Evolutionary conservation across 768 basidiomycete species (phyloP).

Genomic region (Neoboletus brunneissimus): DNA sequence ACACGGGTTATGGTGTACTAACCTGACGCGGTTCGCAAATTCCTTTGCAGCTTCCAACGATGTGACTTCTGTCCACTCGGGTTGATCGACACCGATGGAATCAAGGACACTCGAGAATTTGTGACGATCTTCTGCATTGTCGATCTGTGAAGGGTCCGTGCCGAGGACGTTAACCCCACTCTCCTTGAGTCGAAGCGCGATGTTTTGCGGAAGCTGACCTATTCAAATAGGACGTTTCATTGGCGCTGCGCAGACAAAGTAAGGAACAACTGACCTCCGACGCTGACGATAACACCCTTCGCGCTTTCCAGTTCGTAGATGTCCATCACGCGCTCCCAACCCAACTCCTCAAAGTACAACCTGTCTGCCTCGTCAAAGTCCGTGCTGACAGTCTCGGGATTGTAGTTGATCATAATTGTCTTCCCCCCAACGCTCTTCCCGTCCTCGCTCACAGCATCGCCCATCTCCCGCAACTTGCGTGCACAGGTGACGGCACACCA

Average conservation of each 20-base stretch:
- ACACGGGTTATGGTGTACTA: background rate
- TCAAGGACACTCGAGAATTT: constrained; percentile 98
- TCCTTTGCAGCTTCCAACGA: constrained; percentile 86
- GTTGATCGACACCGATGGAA: constrained; percentile 93
- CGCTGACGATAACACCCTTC: constrained; percentile 92
- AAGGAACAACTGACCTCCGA: constrained; percentile 67
- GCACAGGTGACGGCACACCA: constrained; percentile 99
- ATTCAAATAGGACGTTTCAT: background rate
- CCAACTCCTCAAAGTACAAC: constrained; percentile 97
- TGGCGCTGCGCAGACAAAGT: background rate
- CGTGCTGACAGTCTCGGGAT: constrained; percentile 98
- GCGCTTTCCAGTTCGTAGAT: constrained; percentile 96
- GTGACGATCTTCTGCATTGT: constrained; percentile 97
- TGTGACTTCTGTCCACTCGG: constrained; percentile 91
- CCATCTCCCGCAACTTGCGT: constrained; percentile 86
- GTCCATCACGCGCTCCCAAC: constrained; percentile 98
- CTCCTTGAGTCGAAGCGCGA: constrained; percentile 91
- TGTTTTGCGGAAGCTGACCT: constrained; percentile 99
- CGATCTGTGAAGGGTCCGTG: constrained; percentile 93
- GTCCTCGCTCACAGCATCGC: constrained; percentile 33
- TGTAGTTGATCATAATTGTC: constrained; percentile 99
- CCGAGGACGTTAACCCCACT: constrained; percentile 91
- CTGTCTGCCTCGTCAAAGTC: constrained; percentile 99
- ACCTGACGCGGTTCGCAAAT: constrained; percentile 83
- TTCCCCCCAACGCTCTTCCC: constrained; percentile 44